Percentiles rank a stretch among this genome's conserved stretches.
phyloP scores from a whole-genome alignment of 768 basidiomycete genomes.

The Cubamyces lactineus region DNA sequence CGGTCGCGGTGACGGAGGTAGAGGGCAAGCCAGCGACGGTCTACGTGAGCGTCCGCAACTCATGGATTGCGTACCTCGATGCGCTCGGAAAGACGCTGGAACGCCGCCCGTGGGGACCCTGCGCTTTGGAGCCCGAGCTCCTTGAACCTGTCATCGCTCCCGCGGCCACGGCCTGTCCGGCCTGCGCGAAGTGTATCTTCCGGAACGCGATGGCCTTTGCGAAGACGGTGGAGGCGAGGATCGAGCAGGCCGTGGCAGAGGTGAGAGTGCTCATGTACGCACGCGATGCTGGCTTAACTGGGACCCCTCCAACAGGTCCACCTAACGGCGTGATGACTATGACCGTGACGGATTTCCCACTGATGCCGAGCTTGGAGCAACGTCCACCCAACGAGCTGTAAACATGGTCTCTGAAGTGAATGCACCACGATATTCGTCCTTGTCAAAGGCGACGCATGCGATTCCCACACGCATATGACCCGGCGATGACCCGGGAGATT shows the following conservation, averaged over 20 bases:
- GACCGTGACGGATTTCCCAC: too few species aligned
- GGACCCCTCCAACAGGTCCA: neutral
- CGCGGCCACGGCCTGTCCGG: neutral
- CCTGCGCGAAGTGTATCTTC: neutral
- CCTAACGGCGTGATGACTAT: neutral
- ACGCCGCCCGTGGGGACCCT: neutral
- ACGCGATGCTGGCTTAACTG: neutral
- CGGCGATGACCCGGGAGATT: too few species aligned
- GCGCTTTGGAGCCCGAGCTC: neutral
- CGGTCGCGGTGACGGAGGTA: neutral
- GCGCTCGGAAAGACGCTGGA: neutral
- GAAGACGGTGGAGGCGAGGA: neutral
- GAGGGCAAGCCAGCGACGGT: neutral
- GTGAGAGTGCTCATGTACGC: neutral
- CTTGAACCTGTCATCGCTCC: constrained; percentile 3
- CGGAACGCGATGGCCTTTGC: neutral
- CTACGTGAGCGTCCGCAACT: neutral
- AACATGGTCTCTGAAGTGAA: too few species aligned
- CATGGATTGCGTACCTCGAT: constrained; percentile 1
- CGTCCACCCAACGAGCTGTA: too few species aligned
- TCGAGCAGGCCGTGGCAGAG: neutral
- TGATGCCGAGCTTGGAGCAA: neutral
- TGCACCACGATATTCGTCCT: too few species aligned
- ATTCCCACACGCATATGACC: too few species aligned
- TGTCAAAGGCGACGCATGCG: too few species aligned